Conservation (phyloP, 371 early-diverging fungal species). For the Mortierella sp. region DNA sequence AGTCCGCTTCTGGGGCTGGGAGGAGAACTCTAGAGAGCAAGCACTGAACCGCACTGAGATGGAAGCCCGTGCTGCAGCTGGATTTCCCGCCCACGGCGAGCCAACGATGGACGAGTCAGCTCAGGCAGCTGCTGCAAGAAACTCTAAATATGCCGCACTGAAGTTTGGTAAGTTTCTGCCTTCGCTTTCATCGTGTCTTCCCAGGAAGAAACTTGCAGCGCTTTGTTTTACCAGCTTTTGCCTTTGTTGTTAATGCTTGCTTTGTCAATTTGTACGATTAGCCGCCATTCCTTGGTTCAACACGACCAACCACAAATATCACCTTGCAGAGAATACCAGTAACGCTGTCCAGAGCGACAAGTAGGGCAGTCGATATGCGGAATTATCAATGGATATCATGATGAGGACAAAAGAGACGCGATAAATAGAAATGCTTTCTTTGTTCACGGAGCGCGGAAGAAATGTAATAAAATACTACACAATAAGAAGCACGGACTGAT, state of each 20-base stretch:
- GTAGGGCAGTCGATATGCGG: slow-evolving; percentile 5
- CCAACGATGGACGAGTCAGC: slow-evolving; percentile 69
- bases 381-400: too few relatives aligned
- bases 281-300: slow-evolving; percentile 80
- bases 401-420: too few relatives aligned
- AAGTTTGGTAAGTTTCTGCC: slow-evolving; percentile 76
- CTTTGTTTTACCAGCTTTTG: too few relatives aligned
- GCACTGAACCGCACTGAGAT: slow-evolving; percentile 77
- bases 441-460: too few relatives aligned
- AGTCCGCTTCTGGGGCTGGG: slow-evolving; percentile 96
- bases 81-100: slow-evolving; percentile 79
- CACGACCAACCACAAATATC: slow-evolving; percentile 82
- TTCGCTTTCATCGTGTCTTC: too few relatives aligned
- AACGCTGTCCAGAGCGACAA: slow-evolving; percentile 17
- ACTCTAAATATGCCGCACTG: slow-evolving; percentile 76
- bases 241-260: too few relatives aligned
- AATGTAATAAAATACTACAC: too few relatives aligned
- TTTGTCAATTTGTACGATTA: slow-evolving; percentile 28
- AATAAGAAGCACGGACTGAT: too few relatives aligned
- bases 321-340: slow-evolving; percentile 66
- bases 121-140: slow-evolving; percentile 75
- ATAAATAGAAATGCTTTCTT: too few relatives aligned
- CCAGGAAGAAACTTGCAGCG: too few relatives aligned
- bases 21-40: slow-evolving; percentile 88
- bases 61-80: slow-evolving; percentile 69